These are phyloP conservation scores for Penicillium dipodomyicola DNA, from an alignment of 495 filamentous ascomycete species.

Conservation along the genomic window DNA sequence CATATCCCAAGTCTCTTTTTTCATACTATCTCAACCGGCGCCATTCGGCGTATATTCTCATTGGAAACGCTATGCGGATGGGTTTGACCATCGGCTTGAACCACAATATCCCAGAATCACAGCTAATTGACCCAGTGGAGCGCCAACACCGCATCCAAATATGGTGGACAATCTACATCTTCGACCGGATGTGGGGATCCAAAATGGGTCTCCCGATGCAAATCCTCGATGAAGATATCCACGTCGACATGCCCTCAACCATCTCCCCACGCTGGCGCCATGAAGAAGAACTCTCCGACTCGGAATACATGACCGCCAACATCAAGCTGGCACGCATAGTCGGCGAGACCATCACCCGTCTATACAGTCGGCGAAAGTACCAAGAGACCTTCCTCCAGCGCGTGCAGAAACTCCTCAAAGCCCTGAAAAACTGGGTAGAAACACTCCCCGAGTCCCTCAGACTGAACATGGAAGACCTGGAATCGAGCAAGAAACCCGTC, in stretches of 20 bases:
- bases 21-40: conserved; percentile 48
- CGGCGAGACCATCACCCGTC: conserved; percentile 41
- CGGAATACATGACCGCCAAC: conserved; percentile 41
- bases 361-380: conserved; percentile 46
- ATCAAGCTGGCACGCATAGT: conserved; percentile 44
- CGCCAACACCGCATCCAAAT: conserved; percentile 46
- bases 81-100: conserved; percentile 45
- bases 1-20: conserved; percentile 35
- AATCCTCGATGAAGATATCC: conserved; percentile 48
- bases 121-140: conserved; percentile 43
- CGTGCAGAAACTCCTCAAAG: conserved; percentile 44
- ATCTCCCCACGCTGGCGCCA: conserved; percentile 35
- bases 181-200: conserved; percentile 49
- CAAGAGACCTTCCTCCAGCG: conserved; percentile 44
- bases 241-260: conserved; percentile 44
- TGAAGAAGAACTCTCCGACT: conserved; percentile 43
- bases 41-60: conserved; percentile 42
- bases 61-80: conserved; percentile 44
- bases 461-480: conserved; percentile 39
- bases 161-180: conserved; percentile 51
- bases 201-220: conserved; percentile 47
- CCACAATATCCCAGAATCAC: conserved; percentile 48
- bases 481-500: conserved; percentile 39
- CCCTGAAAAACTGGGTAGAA: conserved; percentile 47
- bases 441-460: conserved; percentile 41